Base-by-base conservation (phyloP, 2,329 filamentous ascomycete genomes). In the Microdochium trichocladiopsis region DNA sequence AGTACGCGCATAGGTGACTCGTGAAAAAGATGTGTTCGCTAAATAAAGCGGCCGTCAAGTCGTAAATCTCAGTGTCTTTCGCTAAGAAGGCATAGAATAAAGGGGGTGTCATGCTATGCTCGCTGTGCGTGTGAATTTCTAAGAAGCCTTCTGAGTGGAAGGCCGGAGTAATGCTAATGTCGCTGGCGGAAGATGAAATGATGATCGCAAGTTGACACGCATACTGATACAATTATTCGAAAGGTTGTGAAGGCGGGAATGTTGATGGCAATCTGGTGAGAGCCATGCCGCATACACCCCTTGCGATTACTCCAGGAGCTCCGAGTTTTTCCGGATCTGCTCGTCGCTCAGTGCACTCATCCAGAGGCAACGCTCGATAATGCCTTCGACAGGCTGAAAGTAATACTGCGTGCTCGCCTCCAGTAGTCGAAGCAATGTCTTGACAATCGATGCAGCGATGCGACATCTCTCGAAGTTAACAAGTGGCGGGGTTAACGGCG, bases 381-480 rank as follows among this genome's bases (percentile, higher is more conserved):
- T 80, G 50, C 88, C 87, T 56, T 90, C 86, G 36, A 92, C 82
- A 1, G 88, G 84, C 59, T 84, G 78, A 65, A 93, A 91, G 6
- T 74, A 71, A 65, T 93, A 94, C 52, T 83, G 78, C 22, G 84
- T 82, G 64, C 88, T 92, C 1, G 87, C 86, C 68, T 94, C 89
- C 10, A 94, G 74, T n/a, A 94, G 73, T 22, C 89, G 78, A 41
- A 93, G 72, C 37, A 94, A 72, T 49, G 87, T 90, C 74, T 94
- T 94, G 57, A 93, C 85, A 37, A 92, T 86, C 1, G 80, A 78
- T 3, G 89, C 89, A 24, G 86, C 84, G 28, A 83, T 86, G 55
- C 90, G 86, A 60, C 87, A 90, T 53, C 87, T 80, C 71, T 93
- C 88, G 70, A 94, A 94, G 67, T 94, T 94, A 60, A 94, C 80